Percentiles rank a stretch among this genome's conserved stretches.
Evolutionary conservation across 805 yeast species (phyloP).

Genomic region (Nakazawaea holstii): DNA sequence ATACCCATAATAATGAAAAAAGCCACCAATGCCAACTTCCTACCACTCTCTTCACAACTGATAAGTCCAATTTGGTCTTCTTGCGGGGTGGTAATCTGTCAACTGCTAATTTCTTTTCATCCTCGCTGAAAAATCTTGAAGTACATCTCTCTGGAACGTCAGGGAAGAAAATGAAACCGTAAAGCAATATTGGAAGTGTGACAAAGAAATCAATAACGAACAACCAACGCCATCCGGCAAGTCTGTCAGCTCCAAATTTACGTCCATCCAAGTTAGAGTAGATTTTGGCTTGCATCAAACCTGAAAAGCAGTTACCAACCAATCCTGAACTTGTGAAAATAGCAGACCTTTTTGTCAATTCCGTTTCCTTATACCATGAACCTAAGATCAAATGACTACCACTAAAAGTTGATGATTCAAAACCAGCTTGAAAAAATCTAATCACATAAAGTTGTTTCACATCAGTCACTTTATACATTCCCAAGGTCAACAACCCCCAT

Average conservation of each 20-base stretch:
- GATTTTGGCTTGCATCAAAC: slow-evolving; percentile 54
- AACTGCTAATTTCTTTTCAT: slow-evolving; percentile 36
- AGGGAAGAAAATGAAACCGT: slow-evolving; percentile 41
- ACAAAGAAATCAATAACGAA: slow-evolving; percentile 55
- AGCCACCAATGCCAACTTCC: slow-evolving; percentile 55
- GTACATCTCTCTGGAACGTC: slow-evolving; percentile 37
- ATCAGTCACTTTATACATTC: slow-evolving; percentile 40
- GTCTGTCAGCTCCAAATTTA: slow-evolving; percentile 33
- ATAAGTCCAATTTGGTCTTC: slow-evolving; percentile 16
- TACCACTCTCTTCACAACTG: slow-evolving; percentile 38
- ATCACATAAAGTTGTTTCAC: slow-evolving; percentile 48
- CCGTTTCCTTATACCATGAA: slow-evolving; percentile 45
- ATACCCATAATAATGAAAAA: slow-evolving; percentile 45
- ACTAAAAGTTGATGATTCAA: slow-evolving; percentile 52
- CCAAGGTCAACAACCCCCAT: slow-evolving; percentile 54
- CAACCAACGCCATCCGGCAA: slow-evolving; percentile 65
- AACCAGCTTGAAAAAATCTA: slow-evolving; percentile 55
- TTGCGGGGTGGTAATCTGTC: slow-evolving; percentile 34
- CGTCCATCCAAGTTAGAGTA: slow-evolving; percentile 30
- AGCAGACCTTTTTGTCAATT: slow-evolving; percentile 46
- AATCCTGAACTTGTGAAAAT: slow-evolving; percentile 51
- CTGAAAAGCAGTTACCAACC: slow-evolving; percentile 49
- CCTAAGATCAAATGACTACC: slow-evolving; percentile 53
- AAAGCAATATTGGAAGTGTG: slow-evolving; percentile 47
- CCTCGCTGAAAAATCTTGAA: slow-evolving; percentile 31